phyloP scores from a whole-genome alignment of 257 asterid species.

The Lycium barbarum region DNA sequence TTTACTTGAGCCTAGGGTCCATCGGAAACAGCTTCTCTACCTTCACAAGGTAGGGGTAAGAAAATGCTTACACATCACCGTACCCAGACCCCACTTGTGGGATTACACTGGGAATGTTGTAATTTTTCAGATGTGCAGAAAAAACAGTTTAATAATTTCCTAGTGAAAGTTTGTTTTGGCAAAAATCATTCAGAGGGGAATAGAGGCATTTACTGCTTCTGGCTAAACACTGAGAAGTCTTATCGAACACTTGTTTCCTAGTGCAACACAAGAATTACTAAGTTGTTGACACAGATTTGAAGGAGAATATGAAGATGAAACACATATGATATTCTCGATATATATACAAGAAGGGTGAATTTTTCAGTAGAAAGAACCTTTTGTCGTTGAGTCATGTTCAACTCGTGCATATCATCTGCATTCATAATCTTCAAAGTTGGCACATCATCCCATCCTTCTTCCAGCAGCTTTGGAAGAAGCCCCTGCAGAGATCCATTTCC shows the following conservation, averaged over 20 bases:
- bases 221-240: neutral
- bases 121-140: neutral
- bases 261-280: neutral
- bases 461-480: constrained; percentile 63
- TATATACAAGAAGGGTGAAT: neutral
- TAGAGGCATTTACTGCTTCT: neutral
- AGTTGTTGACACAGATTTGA: neutral
- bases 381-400: constrained; percentile 69
- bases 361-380: constrained; percentile 54
- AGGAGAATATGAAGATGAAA: neutral
- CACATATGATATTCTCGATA: neutral
- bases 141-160: constrained; percentile 18
- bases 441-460: constrained; percentile 93
- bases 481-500: constrained; percentile 74
- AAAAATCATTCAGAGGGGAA: neutral
- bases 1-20: too few relatives aligned
- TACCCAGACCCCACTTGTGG: too few relatives aligned
- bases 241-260: neutral
- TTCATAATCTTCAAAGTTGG: constrained; percentile 84
- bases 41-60: too few relatives aligned
- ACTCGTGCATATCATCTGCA: constrained; percentile 67
- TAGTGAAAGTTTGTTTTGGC: neutral
- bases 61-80: too few relatives aligned
- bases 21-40: too few relatives aligned
- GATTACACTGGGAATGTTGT: too few relatives aligned